Evolutionary conservation across 352 stramenopile species (phyloP).

Genomic region (Phytophthora rubi): DNA sequence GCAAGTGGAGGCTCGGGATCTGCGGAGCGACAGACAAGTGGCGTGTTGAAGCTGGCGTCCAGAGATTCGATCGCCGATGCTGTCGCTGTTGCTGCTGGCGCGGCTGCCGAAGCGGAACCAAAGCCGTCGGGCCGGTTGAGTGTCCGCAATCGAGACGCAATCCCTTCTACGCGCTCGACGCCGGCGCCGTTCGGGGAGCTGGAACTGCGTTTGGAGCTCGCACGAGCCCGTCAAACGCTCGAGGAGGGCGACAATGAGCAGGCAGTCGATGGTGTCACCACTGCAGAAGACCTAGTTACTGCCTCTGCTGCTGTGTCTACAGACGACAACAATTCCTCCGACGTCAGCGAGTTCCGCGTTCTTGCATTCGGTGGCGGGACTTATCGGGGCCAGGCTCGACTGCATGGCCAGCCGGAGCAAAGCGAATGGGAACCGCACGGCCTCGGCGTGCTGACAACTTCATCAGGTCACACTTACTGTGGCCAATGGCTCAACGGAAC

Average conservation of each 20-base stretch:
- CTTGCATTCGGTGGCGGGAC: slow-evolving; percentile 14
- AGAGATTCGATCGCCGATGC: slow-evolving; percentile 18
- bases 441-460: slow-evolving; percentile 46
- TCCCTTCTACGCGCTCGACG: neutral
- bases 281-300: neutral
- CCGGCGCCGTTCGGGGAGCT: neutral
- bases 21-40: slow-evolving; percentile 17
- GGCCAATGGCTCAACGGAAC: slow-evolving; percentile 51
- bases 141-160: neutral
- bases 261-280: slow-evolving; percentile 1
- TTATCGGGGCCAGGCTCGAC: slow-evolving; percentile 33
- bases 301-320: neutral
- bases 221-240: slow-evolving; percentile 16
- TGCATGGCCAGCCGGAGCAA: neutral
- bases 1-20: slow-evolving; percentile 24
- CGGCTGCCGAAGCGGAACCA: neutral
- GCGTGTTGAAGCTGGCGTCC: slow-evolving; percentile 18
- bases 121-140: slow-evolving; percentile 2
- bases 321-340: slow-evolving; percentile 2
- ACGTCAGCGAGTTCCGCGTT: slow-evolving; percentile 21
- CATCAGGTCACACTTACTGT: slow-evolving; percentile 34
- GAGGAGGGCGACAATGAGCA: neutral
- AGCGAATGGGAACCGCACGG: slow-evolving; percentile 41
- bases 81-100: neutral
- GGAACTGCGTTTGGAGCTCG: slow-evolving; percentile 22